phyloP scores from a whole-genome alignment of 768 basidiomycete species.

The Rhizopogon salebrosus region DNA sequence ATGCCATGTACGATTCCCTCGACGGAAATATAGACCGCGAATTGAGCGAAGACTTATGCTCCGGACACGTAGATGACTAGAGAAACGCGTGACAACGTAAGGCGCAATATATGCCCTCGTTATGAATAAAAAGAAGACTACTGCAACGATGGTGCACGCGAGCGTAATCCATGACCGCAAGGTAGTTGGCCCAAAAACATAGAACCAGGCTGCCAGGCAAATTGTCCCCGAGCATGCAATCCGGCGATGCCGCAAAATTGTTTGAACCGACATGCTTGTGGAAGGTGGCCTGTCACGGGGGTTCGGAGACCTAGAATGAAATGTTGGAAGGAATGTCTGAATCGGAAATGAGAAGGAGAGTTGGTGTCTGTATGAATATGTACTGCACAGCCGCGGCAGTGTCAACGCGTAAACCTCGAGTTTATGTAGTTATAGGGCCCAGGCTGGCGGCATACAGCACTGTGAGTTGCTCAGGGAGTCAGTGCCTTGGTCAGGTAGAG shows the following conservation, averaged over 20 bases:
- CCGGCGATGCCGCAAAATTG: not conserved
- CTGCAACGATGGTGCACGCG: constrained; percentile 45
- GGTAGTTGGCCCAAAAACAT: not conserved
- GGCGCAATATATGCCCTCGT: constrained; percentile 66
- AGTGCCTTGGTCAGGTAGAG: not conserved
- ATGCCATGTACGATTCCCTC: constrained; percentile 47
- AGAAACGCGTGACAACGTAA: constrained; percentile 53
- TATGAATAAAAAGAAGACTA: constrained; percentile 50
- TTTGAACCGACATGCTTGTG: not conserved
- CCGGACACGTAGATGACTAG: constrained; percentile 58
- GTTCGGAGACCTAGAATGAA: not conserved
- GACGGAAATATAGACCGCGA: constrained; percentile 66
- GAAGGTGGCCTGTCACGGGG: not conserved
- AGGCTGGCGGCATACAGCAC: too few relatives aligned
- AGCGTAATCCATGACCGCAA: constrained; percentile 34
- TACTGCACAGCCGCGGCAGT: not conserved
- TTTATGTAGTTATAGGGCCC: not conserved
- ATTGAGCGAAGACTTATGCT: constrained; percentile 76
- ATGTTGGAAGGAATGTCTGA: not conserved
- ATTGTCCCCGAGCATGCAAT: not conserved
- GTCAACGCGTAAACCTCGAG: not conserved
- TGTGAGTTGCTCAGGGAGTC: too few relatives aligned
- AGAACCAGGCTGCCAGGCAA: not conserved
- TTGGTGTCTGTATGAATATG: not conserved
- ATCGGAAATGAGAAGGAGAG: not conserved